Percentiles rank a stretch among this genome's conserved stretches.
Evolutionary conservation across 164 flowering plant genomes (phyloP).

Genomic region (Nymphaea colorata): DNA sequence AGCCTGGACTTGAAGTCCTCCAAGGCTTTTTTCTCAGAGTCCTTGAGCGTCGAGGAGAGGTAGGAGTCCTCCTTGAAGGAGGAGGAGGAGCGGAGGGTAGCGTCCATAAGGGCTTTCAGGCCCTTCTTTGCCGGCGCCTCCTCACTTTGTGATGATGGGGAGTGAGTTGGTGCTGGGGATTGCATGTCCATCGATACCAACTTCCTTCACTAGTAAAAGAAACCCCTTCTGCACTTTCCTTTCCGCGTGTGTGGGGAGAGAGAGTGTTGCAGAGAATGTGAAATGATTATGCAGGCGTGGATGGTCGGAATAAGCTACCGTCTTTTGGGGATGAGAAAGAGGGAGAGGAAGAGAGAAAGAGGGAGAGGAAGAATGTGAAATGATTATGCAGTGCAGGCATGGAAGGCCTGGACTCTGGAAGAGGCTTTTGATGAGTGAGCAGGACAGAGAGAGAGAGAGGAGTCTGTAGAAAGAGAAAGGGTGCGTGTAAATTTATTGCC

Average conservation of each 20-base stretch:
- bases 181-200: not conserved
- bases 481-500: not conserved
- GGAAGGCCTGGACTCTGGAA: too few species aligned
- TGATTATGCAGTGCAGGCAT: not conserved
- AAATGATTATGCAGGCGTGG: not conserved
- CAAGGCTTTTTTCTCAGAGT: constrained; percentile 61
- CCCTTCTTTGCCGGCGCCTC: not conserved
- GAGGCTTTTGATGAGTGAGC: not conserved
- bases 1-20: constrained; percentile 56
- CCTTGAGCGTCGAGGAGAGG: constrained; percentile 47
- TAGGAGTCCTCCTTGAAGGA: constrained; percentile 86
- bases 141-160: not conserved
- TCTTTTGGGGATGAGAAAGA: not conserved
- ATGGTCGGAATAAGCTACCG: not conserved
- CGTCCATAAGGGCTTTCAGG: constrained; percentile 43
- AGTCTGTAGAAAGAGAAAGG: not conserved
- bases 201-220: not conserved
- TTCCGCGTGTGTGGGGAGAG: too few species aligned
- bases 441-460: not conserved
- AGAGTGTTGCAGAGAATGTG: not conserved
- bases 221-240: not conserved
- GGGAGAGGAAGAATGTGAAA: constrained; percentile 1
- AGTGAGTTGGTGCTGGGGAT: not conserved
- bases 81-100: constrained; percentile 39
- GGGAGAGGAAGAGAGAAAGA: constrained; percentile 4